These are phyloP conservation scores for Sporisorium exsertum DNA, from an alignment of 1,284 basidiomycete genomes.

Conservation along the genomic window DNA sequence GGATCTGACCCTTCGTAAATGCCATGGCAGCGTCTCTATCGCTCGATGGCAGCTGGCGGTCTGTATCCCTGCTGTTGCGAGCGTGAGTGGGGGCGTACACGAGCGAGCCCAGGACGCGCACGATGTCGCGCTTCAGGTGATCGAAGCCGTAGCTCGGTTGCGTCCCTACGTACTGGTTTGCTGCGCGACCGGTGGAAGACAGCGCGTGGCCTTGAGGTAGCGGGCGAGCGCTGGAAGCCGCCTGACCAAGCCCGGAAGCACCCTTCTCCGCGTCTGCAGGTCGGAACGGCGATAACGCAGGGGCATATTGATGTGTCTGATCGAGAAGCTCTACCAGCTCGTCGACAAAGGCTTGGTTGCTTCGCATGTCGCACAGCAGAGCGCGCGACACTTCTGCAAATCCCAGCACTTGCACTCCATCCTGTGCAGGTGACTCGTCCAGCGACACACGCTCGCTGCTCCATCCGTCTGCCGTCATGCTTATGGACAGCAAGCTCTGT, in stretches of 20 bases:
- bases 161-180: conserved; percentile 3
- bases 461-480: conserved; percentile 45
- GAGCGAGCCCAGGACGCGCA: conserved; percentile 51
- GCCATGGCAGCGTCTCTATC: background rate
- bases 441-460: background rate
- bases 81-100: conserved; percentile 24
- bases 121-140: conserved; percentile 60
- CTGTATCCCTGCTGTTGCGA: background rate
- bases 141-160: conserved; percentile 43
- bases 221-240: too few relatives aligned
- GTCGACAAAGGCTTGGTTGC: conserved; percentile 16
- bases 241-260: background rate
- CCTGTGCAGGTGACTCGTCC: background rate
- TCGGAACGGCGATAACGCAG: conserved; percentile 55
- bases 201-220: conserved; percentile 48
- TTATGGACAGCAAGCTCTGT: conserved; percentile 48
- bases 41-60: background rate
- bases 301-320: conserved; percentile 45
- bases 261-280: conserved; percentile 1
- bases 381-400: conserved; percentile 11
- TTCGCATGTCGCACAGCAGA: conserved; percentile 20
- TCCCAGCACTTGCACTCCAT: background rate
- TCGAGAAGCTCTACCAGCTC: conserved; percentile 43
- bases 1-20: conserved; percentile 23
- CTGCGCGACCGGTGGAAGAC: conserved; percentile 45